A percentile compares a stretch with the other conserved stretches of the same genome.
These are phyloP conservation scores for Chlamydomonas reinhardtii DNA, from an alignment of 163 green algal genomes.

Conservation along the genomic window DNA sequence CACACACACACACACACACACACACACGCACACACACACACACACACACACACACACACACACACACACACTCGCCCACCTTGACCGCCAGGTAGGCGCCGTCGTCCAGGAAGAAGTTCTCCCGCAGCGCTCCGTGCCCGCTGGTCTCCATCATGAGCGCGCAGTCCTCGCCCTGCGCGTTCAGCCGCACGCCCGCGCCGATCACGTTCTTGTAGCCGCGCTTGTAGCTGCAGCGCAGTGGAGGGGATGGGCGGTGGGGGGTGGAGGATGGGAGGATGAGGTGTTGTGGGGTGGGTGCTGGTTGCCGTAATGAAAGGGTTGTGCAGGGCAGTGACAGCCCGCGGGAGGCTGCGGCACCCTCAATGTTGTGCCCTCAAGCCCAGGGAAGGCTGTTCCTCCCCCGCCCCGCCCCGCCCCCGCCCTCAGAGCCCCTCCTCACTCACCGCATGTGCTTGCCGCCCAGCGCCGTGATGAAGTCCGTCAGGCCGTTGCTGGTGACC, in stretches of 20 bases:
- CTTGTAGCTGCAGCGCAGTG: slow-evolving; percentile 75
- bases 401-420: no score
- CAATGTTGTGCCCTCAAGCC: no score
- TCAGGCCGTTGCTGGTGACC: slow-evolving; percentile 92
- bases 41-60: no score
- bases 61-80: slow-evolving; percentile 56
- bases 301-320: no score
- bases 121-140: slow-evolving; percentile 92
- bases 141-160: slow-evolving; percentile 97
- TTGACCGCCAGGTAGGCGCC: slow-evolving; percentile 93
- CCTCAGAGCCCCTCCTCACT: neutral
- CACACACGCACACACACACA: no score
- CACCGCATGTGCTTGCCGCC: slow-evolving; percentile 86
- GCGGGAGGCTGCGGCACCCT: no score
- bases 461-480: slow-evolving; percentile 85
- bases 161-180: slow-evolving; percentile 77
- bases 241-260: neutral
- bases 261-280: neutral
- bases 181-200: slow-evolving; percentile 91
- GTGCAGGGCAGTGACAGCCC: no score
- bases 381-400: no score
- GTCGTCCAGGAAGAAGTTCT: slow-evolving; percentile 97
- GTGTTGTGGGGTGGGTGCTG: no score
- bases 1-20: no score
- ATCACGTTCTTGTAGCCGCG: slow-evolving; percentile 99